Base-by-base conservation (phyloP, 768 basidiomycete species). In the Suillus subaureus region DNA sequence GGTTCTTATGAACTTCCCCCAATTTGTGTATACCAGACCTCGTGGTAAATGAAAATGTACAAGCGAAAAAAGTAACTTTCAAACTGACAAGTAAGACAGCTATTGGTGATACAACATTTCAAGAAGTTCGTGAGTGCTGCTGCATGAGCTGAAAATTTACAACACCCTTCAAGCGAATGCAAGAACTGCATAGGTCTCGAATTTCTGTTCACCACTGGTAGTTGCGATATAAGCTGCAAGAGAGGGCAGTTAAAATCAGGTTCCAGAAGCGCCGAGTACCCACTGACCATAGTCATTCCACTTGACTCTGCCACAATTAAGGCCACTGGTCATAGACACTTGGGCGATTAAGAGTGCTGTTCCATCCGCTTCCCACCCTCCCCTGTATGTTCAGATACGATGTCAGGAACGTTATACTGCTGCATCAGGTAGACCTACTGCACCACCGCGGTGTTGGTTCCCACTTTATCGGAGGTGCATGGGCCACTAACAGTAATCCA, bases 231-330 rank as follows among this genome's bases (percentile, higher is more conserved):
- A 15, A 21, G 62, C 62, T 63, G 35, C 7, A n/a, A 26, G 21
- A 31, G 61, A 47, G 45, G 45, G n/a, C 6, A 21, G 11, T 23
- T 23, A 47, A 23, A n/a, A n/a, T 3, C 8, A 47, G 45, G 45
- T 23, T 39, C 13, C 39, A 39, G 39, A 39, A n/a, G n/a, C n/a
- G 9, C 45, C 7, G n/a, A 39, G 39, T 4, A 47, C 45, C 21
- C n/a, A 23, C 62, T 63, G 6, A 63, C 62, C 62, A 13, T 16
- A n/a, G 49, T 52, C 35, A 18, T 42, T 42, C 40, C 40, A 42
- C 40, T 63, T 63, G 51, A 63, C 62, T 45, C 37, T 63, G 49
- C 62, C 62, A 35, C 62, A 63, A 26, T 37, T 35, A 18, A 35
- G 13, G 18, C n/a, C 51, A 15, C 35, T 1, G 13, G 4, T 6